phyloP scores from a whole-genome alignment of 371 early-diverging fungal genomes.

The Syncephalastrum racemosum region DNA sequence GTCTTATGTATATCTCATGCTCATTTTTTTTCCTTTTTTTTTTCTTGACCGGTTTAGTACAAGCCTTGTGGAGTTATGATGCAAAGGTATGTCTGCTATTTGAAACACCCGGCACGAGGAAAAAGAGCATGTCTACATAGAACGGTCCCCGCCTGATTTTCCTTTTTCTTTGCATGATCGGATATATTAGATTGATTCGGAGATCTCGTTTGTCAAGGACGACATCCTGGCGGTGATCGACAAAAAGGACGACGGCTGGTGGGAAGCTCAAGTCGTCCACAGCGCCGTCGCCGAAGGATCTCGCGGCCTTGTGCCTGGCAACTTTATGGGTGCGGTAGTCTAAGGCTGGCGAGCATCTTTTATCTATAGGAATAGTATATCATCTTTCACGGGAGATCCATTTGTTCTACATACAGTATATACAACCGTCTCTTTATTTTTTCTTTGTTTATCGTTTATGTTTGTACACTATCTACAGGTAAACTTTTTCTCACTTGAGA shows the following conservation, averaged over 20 bases:
- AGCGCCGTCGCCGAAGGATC: slow-evolving; percentile 2
- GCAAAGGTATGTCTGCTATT: slow-evolving; percentile 13
- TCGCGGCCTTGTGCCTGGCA: slow-evolving; percentile 29
- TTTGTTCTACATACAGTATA: too few species aligned
- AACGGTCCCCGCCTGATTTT: neutral
- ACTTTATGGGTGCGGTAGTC: slow-evolving; percentile 17
- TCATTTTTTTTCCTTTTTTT: too few species aligned
- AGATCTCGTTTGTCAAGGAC: slow-evolving; percentile 22
- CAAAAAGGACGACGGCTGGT: slow-evolving; percentile 32
- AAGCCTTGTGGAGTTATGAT: slow-evolving; percentile 22
- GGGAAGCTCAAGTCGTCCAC: slow-evolving; percentile 25
- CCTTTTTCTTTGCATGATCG: too few species aligned
- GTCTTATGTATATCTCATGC: too few species aligned
- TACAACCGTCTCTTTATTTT: too few species aligned
- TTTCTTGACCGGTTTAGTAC: slow-evolving; percentile 4
- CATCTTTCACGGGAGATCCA: too few species aligned
- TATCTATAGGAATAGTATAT: too few species aligned
- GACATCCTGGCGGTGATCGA: slow-evolving; percentile 25
- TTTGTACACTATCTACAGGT: too few species aligned
- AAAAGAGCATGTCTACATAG: neutral
- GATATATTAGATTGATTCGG: slow-evolving; percentile 16
- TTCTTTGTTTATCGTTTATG: too few species aligned
- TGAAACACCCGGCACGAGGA: too few species aligned
- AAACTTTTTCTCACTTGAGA: too few species aligned
- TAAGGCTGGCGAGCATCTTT: too few species aligned